These are phyloP conservation scores for Colletotrichum abscissum DNA, from an alignment of 2,329 filamentous ascomycete genomes.

Conservation along the genomic window DNA sequence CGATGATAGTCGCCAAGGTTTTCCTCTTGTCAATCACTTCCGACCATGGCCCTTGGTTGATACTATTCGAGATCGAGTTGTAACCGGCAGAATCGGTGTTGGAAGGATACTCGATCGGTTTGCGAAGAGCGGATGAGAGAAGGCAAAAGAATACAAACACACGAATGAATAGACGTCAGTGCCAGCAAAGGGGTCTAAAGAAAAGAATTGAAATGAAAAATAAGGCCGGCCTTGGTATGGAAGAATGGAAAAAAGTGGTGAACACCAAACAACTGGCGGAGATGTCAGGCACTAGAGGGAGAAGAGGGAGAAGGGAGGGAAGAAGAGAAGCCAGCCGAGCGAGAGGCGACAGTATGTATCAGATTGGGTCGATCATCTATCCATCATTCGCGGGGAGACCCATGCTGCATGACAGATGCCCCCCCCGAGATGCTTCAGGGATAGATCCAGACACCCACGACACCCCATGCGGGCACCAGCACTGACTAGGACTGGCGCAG, in stretches of 20 bases:
- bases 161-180: constrained; percentile 23
- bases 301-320: constrained; percentile 26
- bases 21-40: constrained; percentile 29
- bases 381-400: constrained; percentile 35
- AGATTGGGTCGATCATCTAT: constrained; percentile 36
- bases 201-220: constrained; percentile 28
- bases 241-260: constrained; percentile 26
- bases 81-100: background rate
- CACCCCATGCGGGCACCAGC: constrained; percentile 35
- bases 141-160: background rate
- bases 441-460: constrained; percentile 34
- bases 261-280: constrained; percentile 24
- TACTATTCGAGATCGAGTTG: background rate
- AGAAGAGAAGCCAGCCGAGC: constrained; percentile 19
- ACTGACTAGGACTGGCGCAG: constrained; percentile 36
- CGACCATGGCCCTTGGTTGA: constrained; percentile 28
- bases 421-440: constrained; percentile 31
- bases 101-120: background rate
- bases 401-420: constrained; percentile 36
- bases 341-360: constrained; percentile 37
- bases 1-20: constrained; percentile 29
- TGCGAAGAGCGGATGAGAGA: background rate
- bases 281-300: constrained; percentile 16
- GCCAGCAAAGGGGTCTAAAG: constrained; percentile 33
- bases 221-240: constrained; percentile 37